These are phyloP conservation scores for Solanum arcanum DNA, from an alignment of 257 asterid genomes.

Conservation along the genomic window DNA sequence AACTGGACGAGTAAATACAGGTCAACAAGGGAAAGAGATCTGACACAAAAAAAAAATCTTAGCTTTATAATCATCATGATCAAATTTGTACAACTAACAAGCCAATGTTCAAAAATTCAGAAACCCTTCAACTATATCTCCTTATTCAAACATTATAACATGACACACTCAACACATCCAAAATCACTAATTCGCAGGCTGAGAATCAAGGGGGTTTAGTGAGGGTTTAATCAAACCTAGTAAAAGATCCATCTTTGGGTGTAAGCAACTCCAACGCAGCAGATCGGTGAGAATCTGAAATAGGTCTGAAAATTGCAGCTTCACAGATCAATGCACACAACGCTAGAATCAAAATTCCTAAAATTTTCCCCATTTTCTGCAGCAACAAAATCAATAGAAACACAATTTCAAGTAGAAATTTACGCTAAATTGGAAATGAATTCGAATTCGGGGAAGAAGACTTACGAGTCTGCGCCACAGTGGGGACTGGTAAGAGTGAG, in stretches of 20 bases:
- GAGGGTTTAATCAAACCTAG: conserved; percentile 52
- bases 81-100: not conserved
- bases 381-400: not conserved
- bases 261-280: conserved; percentile 62
- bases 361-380: conserved; percentile 49
- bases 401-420: not conserved
- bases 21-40: not conserved
- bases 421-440: not conserved
- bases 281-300: conserved; percentile 83
- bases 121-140: not conserved
- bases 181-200: not conserved
- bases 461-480: not conserved
- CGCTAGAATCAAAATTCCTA: conserved; percentile 36
- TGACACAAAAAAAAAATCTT: not conserved
- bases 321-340: conserved; percentile 38
- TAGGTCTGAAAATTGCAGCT: conserved; percentile 62
- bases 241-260: conserved; percentile 49
- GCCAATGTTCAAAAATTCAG: not conserved
- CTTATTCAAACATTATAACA: not conserved
- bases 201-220: not conserved
- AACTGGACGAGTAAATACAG: not conserved
- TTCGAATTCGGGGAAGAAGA: not conserved
- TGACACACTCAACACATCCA: not conserved
- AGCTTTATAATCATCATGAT: not conserved
- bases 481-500: not conserved